These are phyloP conservation scores for Coemansia sp. DNA, from an alignment of 192 early-diverging fungal genomes.

Conservation along the genomic window DNA sequence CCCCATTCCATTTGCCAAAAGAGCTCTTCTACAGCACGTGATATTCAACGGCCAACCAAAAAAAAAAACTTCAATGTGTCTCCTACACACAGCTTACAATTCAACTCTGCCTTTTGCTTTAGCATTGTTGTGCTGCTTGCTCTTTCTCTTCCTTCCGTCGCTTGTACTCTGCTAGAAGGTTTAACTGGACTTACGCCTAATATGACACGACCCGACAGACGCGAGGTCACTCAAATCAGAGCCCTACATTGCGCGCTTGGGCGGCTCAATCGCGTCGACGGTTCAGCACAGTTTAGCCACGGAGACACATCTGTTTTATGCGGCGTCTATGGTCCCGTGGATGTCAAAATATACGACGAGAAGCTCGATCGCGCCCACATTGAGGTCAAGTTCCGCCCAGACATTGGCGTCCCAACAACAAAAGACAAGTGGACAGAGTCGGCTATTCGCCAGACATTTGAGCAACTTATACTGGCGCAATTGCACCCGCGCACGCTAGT, in stretches of 20 bases:
- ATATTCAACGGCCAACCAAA: not conserved
- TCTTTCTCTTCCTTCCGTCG: not conserved
- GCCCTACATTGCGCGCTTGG: constrained; percentile 67
- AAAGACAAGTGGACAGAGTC: constrained; percentile 75
- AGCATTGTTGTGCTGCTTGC: too few relatives aligned
- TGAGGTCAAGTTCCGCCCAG: constrained; percentile 75
- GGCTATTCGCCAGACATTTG: constrained; percentile 68
- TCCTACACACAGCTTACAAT: not conserved
- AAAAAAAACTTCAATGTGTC: not conserved
- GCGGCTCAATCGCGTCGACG: constrained; percentile 75
- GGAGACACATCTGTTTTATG: constrained; percentile 76
- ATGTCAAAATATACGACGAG: constrained; percentile 83
- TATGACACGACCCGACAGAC: constrained; percentile 55
- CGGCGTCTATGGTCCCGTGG: constrained; percentile 84
- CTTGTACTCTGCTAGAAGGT: not conserved
- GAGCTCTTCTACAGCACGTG: not conserved
- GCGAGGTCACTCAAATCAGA: constrained; percentile 63
- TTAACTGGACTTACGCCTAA: not conserved
- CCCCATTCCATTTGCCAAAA: not conserved
- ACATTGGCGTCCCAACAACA: constrained; percentile 61
- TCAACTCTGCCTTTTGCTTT: not conserved
- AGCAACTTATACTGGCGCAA: constrained; percentile 69
- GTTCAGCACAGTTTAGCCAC: constrained; percentile 78
- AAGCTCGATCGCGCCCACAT: constrained; percentile 83
- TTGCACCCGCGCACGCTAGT: constrained; percentile 86